Percentiles rank a stretch among this genome's conserved stretches.
Conservation (phyloP, 2,329 filamentous ascomycete species). For the Chaetomiaceae sp. region DNA sequence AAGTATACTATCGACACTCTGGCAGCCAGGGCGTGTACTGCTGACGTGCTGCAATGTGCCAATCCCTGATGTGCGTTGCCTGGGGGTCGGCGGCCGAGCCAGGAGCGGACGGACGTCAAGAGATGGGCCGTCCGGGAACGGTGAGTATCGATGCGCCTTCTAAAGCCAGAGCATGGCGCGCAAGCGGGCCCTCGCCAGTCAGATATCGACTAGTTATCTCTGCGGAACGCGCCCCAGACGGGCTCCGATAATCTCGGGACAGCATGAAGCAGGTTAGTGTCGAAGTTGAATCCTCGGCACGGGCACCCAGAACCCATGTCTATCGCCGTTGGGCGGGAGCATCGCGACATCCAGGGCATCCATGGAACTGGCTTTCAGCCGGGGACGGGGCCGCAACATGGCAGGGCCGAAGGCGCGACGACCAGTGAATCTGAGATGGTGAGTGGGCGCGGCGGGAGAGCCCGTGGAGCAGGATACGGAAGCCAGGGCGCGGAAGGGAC, state of each 20-base stretch:
- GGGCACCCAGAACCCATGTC: slow-evolving; percentile 26
- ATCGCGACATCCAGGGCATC: slow-evolving; percentile 18
- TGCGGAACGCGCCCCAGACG: slow-evolving; percentile 27
- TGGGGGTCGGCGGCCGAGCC: slow-evolving; percentile 8
- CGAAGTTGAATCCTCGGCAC: slow-evolving; percentile 29
- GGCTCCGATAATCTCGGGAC: slow-evolving; percentile 32
- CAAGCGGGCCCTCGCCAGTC: slow-evolving; percentile 30
- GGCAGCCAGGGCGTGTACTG: slow-evolving; percentile 19
- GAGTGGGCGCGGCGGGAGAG: slow-evolving; percentile 5
- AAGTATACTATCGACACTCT: slow-evolving; percentile 22
- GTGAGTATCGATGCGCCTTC: slow-evolving; percentile 14
- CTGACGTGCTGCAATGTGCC: slow-evolving; percentile 23
- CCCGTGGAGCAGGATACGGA: slow-evolving; percentile 11
- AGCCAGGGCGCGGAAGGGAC: slow-evolving; percentile 5
- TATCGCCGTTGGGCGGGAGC: slow-evolving; percentile 20
- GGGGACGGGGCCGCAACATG: slow-evolving; percentile 18
- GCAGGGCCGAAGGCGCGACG: background rate
- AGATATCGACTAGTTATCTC: slow-evolving; percentile 35
- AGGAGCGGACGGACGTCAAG: slow-evolving; percentile 12
- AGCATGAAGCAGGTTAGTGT: slow-evolving; percentile 31
- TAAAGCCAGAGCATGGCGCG: slow-evolving; percentile 15
- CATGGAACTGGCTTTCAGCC: slow-evolving; percentile 14
- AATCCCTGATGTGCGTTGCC: slow-evolving; percentile 19
- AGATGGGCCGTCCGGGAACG: slow-evolving; percentile 17
- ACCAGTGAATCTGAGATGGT: too few relatives aligned